Conservation (phyloP, 805 yeast species). For the Metschnikowia cerradonensis region DNA sequence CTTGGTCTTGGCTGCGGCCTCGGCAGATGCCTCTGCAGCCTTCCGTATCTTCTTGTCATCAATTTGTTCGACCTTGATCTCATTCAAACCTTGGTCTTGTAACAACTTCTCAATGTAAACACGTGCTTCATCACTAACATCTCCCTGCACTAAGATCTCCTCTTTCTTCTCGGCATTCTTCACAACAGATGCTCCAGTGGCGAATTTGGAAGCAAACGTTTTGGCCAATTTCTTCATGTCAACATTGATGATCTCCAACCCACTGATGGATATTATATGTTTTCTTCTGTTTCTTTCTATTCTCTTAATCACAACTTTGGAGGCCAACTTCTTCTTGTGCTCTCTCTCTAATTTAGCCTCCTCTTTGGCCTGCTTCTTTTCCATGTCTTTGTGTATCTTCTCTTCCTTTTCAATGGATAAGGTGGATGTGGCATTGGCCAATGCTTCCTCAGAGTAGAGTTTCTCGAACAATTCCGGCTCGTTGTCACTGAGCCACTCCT, state of each 20-base stretch:
- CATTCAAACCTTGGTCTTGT: slow-evolving; percentile 76
- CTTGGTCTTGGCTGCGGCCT: slow-evolving; percentile 8
- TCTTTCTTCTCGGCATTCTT: slow-evolving; percentile 90
- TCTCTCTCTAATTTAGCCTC: slow-evolving; percentile 84
- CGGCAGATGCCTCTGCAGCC: slow-evolving; percentile 17
- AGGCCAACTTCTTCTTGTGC: slow-evolving; percentile 68
- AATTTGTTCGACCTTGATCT: slow-evolving; percentile 83
- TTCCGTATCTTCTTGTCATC: slow-evolving; percentile 76
- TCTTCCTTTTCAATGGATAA: slow-evolving; percentile 75
- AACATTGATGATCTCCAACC: slow-evolving; percentile 82
- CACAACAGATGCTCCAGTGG: slow-evolving; percentile 91
- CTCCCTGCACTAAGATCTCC: slow-evolving; percentile 91
- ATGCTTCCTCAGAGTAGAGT: slow-evolving; percentile 58
- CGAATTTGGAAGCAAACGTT: slow-evolving; percentile 89
- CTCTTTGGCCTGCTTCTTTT: slow-evolving; percentile 81
- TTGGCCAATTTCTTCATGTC: slow-evolving; percentile 90
- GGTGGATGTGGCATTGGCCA: slow-evolving; percentile 54
- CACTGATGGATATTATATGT: slow-evolving; percentile 79
- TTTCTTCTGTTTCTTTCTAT: slow-evolving; percentile 89
- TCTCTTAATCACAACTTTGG: slow-evolving; percentile 78
- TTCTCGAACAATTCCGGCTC: slow-evolving; percentile 54
- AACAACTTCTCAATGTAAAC: slow-evolving; percentile 64
- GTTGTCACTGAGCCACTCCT: slow-evolving; percentile 67
- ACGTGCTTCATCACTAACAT: slow-evolving; percentile 88
- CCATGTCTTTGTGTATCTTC: slow-evolving; percentile 74